A percentile compares a stretch with the other conserved stretches of the same genome.
Conservation (phyloP, 2,329 filamentous ascomycete species). For the Remersonia thermophila region DNA sequence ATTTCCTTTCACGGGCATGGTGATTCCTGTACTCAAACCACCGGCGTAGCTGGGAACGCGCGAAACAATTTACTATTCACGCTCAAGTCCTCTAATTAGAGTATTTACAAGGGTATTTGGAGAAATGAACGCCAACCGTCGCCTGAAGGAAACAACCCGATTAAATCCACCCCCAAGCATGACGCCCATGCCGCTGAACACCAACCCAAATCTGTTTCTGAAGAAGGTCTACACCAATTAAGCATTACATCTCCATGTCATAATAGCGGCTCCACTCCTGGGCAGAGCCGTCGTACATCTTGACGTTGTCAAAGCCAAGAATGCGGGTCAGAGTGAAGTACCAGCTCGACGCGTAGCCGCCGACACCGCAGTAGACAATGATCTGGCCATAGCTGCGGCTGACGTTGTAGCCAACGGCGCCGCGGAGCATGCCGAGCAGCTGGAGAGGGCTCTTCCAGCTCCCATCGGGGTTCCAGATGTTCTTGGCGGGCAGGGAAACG, state of each 20-base stretch:
- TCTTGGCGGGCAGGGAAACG: slow-evolving; percentile 8
- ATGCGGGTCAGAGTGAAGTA: slow-evolving; percentile 12
- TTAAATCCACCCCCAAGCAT: too few relatives aligned
- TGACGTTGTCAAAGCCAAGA: slow-evolving; percentile 10
- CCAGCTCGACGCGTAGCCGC: slow-evolving; percentile 11
- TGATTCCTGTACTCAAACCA: too few relatives aligned
- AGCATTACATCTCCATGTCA: slow-evolving; percentile 11
- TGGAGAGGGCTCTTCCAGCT: slow-evolving; percentile 12
- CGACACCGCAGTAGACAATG: slow-evolving; percentile 13
- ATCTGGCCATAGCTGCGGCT: slow-evolving; percentile 10
- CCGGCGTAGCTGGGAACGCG: too few relatives aligned
- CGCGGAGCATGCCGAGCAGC: slow-evolving; percentile 8
- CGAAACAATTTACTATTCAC: too few relatives aligned
- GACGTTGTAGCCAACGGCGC: slow-evolving; percentile 6
- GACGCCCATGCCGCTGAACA: too few relatives aligned
- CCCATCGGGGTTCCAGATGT: slow-evolving; percentile 12
- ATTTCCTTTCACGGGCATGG: too few relatives aligned
- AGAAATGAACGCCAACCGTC: too few relatives aligned
- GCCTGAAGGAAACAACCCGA: too few relatives aligned
- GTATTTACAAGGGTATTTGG: too few relatives aligned
- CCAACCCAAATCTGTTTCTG: too few relatives aligned
- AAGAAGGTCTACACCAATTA: too few relatives aligned
- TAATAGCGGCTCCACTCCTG: slow-evolving; percentile 12
- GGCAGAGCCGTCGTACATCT: slow-evolving; percentile 10
- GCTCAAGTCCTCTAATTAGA: too few relatives aligned